Base-by-base conservation (phyloP, 2,329 filamentous ascomycete genomes). In the Fusarium cyanostomum region DNA sequence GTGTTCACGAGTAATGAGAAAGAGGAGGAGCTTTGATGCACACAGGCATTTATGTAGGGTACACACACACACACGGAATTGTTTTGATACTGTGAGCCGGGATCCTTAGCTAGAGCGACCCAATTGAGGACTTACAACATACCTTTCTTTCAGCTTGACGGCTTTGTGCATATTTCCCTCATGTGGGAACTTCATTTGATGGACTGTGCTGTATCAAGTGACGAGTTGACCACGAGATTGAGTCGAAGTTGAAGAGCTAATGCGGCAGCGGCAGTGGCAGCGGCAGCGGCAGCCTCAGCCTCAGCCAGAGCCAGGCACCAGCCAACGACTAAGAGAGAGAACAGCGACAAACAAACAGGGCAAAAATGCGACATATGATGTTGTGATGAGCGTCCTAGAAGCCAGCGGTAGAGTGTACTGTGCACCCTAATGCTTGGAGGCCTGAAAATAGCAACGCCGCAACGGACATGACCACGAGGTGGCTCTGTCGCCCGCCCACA, bases 21-120 rank as follows among this genome's bases (percentile, higher is more conserved):
- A 52, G 37, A 73, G 52, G 44, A 13, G 34, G 50, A 24, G 41
- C 7, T 34, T 9, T 24, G 18, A 35, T 55, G 48, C 39, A 56
- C 10, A 35, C 24, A 16, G 15, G 24, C 15, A 57, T 33, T 27
- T 16, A 39, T 45, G 39, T 16, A 43, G 43, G 26, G 37, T 38
- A 38, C n/a, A 49, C 21, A 50, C n/a, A 46, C n/a, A n/a, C n/a
- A n/a, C n/a, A 46, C 46, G 46, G 35, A 9, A 45, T 34, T 35
- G 18, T 42, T 42, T 39, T 26, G 26, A 51, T 52, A 56, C 39
- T 60, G 18, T 52, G 18, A 48, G 35, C 18, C 35, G 27, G 28
- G 34, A 37, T 15, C 28, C 35, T 43, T 38, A 49, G 38, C 18
- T 55, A 56, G 56, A 51, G 21, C 27, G 56, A 9, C 35, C 39